These are phyloP conservation scores for Tulasnella sp. DNA, from an alignment of 768 basidiomycete species.

Conservation along the genomic window DNA sequence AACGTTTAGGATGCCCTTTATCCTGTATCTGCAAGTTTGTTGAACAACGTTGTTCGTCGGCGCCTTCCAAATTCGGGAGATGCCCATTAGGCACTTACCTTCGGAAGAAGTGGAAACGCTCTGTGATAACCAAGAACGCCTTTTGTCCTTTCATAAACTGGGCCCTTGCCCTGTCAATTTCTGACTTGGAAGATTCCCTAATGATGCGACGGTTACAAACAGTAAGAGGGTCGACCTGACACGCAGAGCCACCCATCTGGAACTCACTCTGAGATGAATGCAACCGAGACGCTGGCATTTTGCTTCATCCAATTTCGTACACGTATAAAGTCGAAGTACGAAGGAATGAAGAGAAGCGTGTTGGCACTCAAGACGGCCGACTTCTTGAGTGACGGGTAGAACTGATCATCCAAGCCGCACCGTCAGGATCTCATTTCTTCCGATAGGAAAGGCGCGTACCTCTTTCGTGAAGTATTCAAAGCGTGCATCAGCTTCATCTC, in stretches of 20 bases:
- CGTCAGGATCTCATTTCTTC: not conserved
- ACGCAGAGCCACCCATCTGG: not conserved
- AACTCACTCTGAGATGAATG: conserved; percentile 84
- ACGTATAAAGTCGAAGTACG: conserved; percentile 94
- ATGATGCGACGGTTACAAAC: not conserved
- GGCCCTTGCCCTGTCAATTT: conserved; percentile 89
- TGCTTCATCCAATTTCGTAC: conserved; percentile 84
- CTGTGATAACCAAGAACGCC: conserved; percentile 83
- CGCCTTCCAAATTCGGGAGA: not conserved
- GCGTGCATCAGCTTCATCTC: conserved; percentile 80
- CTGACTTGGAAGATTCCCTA: conserved; percentile 89
- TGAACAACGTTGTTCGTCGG: not conserved
- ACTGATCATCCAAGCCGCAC: conserved; percentile 41
- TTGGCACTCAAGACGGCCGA: conserved; percentile 91
- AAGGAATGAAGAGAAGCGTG: conserved; percentile 85
- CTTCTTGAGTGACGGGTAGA: conserved; percentile 77
- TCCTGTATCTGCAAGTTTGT: conserved; percentile 64
- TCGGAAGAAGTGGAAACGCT: conserved; percentile 98
- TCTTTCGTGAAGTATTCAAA: conserved; percentile 85
- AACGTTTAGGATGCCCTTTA: conserved; percentile 87
- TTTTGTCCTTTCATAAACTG: conserved; percentile 87
- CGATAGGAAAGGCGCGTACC: conserved; percentile 43
- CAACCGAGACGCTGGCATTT: conserved; percentile 62
- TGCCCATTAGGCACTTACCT: conserved; percentile 46
- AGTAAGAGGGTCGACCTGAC: not conserved